phyloP scores from a whole-genome alignment of 176 grass and related monocot species.

The Tillandsia leiboldiana region DNA sequence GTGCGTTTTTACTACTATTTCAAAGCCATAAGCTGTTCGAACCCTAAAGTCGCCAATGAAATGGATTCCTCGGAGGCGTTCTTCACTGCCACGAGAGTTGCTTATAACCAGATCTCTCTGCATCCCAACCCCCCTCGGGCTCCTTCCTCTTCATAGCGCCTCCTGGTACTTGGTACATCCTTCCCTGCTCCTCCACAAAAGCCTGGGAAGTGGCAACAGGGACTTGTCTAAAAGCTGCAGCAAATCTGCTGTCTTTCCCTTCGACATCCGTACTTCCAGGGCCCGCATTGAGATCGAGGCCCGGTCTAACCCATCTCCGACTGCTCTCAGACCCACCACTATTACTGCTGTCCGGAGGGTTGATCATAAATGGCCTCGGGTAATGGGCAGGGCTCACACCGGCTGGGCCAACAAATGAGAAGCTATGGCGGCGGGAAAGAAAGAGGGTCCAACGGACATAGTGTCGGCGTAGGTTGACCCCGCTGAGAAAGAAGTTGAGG shows the following conservation, averaged over 20 bases:
- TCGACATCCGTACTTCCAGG: slow-evolving; percentile 54
- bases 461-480: no score
- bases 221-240: slow-evolving; percentile 42
- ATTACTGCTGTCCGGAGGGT: slow-evolving; percentile 57
- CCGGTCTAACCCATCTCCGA: slow-evolving; percentile 52
- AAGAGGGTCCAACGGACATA: no score
- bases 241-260: slow-evolving; percentile 41
- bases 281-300: slow-evolving; percentile 75
- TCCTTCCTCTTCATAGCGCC: no score
- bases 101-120: no score
- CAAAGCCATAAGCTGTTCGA: no score
- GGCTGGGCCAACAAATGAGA: slow-evolving; percentile 35
- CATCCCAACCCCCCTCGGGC: no score
- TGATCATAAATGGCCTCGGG: slow-evolving; percentile 57
- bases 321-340: slow-evolving; percentile 43
- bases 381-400: slow-evolving; percentile 41
- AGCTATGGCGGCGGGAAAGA: slow-evolving; percentile 34
- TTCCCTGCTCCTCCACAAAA: slow-evolving; percentile 54
- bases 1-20: no score
- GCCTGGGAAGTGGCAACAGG: slow-evolving; percentile 35
- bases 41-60: no score
- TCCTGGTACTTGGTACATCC: no score
- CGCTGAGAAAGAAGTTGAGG: no score
- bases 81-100: no score
- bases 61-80: no score